These are phyloP conservation scores for Actinomortierella wolfii DNA, from an alignment of 371 early-diverging fungal genomes.

Conservation along the genomic window DNA sequence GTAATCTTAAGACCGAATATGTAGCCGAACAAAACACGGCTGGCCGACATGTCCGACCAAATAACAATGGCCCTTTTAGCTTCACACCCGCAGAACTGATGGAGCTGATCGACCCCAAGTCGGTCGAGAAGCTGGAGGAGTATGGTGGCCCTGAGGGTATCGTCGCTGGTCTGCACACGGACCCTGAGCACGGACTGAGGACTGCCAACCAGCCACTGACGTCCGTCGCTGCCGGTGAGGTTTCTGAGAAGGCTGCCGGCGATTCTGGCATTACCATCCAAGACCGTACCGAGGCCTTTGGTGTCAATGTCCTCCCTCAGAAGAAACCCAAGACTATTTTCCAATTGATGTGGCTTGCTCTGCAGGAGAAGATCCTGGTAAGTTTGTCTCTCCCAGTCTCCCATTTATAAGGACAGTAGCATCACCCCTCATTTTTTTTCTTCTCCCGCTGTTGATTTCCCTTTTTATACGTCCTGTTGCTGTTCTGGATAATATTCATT, in stretches of 20 bases:
- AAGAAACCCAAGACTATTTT: slow-evolving; percentile 71
- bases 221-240: slow-evolving; percentile 15
- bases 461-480: no score
- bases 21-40: no score
- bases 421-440: not conserved
- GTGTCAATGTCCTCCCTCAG: slow-evolving; percentile 70
- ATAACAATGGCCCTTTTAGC: slow-evolving; percentile 55
- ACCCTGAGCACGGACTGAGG: slow-evolving; percentile 53
- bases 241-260: slow-evolving; percentile 8
- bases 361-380: slow-evolving; percentile 86
- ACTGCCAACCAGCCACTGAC: slow-evolving; percentile 23
- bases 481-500: no score
- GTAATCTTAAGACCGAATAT: no score
- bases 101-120: slow-evolving; percentile 62
- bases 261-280: slow-evolving; percentile 19
- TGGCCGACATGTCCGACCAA: slow-evolving; percentile 9
- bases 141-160: slow-evolving; percentile 59
- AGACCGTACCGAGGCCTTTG: slow-evolving; percentile 56
- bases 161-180: slow-evolving; percentile 58
- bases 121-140: slow-evolving; percentile 49
- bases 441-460: no score
- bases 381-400: slow-evolving; percentile 7
- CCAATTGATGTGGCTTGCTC: slow-evolving; percentile 78
- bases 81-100: slow-evolving; percentile 56
- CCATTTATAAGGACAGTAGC: not conserved